phyloP scores from a whole-genome alignment of 192 early-diverging fungal genomes.

The Funneliformis geosporum region DNA sequence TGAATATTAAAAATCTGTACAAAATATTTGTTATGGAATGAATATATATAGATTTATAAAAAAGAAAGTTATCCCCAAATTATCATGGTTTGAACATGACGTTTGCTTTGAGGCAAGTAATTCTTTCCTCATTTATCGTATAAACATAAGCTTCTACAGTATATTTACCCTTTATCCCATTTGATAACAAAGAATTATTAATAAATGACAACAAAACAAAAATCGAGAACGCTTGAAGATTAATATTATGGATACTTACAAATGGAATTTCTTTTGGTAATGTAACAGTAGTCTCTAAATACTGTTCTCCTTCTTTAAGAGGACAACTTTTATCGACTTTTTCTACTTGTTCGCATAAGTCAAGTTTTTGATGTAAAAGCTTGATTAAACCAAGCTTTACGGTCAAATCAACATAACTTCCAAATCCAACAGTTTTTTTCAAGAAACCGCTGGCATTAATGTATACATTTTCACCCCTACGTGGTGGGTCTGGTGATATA shows the following conservation, averaged over 20 bases:
- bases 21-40: too few relatives aligned
- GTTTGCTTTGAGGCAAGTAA: slow-evolving; percentile 50
- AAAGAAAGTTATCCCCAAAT: not conserved
- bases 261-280: slow-evolving; percentile 61
- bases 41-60: too few relatives aligned
- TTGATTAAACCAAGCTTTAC: slow-evolving; percentile 54
- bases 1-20: too few relatives aligned
- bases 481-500: slow-evolving; percentile 53
- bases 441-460: slow-evolving; percentile 52
- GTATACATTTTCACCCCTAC: slow-evolving; percentile 44
- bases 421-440: slow-evolving; percentile 42
- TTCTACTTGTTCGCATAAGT: slow-evolving; percentile 53
- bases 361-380: slow-evolving; percentile 47
- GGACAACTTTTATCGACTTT: slow-evolving; percentile 56
- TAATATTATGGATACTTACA: slow-evolving; percentile 34
- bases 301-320: slow-evolving; percentile 44
- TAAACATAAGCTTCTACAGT: slow-evolving; percentile 46
- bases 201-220: not conserved
- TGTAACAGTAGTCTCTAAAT: slow-evolving; percentile 43
- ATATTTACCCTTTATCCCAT: slow-evolving; percentile 51
- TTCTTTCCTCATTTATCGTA: slow-evolving; percentile 40
- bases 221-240: not conserved
- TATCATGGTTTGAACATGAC: slow-evolving; percentile 38
- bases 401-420: slow-evolving; percentile 44
- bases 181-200: not conserved